Base-by-base conservation (phyloP, 495 filamentous ascomycete genomes). In the Annulohypoxylon maeteangense region DNA sequence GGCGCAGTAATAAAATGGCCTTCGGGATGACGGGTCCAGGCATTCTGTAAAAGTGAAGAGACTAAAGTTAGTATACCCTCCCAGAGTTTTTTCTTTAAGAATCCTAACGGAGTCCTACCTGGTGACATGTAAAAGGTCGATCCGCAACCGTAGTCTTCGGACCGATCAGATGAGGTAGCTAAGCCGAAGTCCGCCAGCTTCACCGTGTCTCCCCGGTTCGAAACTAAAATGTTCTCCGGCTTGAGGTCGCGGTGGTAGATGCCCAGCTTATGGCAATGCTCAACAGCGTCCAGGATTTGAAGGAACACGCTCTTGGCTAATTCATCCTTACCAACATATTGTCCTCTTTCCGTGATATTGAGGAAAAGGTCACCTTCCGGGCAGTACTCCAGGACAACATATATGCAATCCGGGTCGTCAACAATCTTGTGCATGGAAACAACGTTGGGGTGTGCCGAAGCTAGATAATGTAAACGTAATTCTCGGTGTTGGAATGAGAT, bases 91-190 rank as follows among this genome's bases (percentile, higher is more conserved):
- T n/a, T n/a, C n/a, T n/a, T n/a, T 58, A 44, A 32, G 68, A 70
- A 51, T 54, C 40, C 55, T 29, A 62, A 53, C 23, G 61, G 42
- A 45, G 68, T 80, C 87, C 81, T 92, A 98, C 95, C 95, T 88
- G 95, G 95, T 64, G 91, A 95, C 96, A 98, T 98, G 84, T 99
- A 98, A 78, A 99, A 98, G 12, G 95, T 98, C 16, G 95, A 98
- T 54, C 95, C 95, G 80, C 96, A 99, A 62, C 96, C 96, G 80
- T 97, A 98, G 79, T 99, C 95, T 67, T 94, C 90, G 65, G 95
- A 96, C 65, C 90, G 82, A 60, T 89, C 86, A 64, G 95, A 92
- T 31, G 88, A 87, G 22, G 93, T 98, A 45, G 95, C 95, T 40
- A 98, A 87, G 75, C 96, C 95, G 85, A 99, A 99, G 79, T 98